A percentile compares a stretch with the other conserved stretches of the same genome.
These are phyloP conservation scores for Calonectria hawksworthii DNA, from an alignment of 2,329 filamentous ascomycete species.

Conservation along the genomic window DNA sequence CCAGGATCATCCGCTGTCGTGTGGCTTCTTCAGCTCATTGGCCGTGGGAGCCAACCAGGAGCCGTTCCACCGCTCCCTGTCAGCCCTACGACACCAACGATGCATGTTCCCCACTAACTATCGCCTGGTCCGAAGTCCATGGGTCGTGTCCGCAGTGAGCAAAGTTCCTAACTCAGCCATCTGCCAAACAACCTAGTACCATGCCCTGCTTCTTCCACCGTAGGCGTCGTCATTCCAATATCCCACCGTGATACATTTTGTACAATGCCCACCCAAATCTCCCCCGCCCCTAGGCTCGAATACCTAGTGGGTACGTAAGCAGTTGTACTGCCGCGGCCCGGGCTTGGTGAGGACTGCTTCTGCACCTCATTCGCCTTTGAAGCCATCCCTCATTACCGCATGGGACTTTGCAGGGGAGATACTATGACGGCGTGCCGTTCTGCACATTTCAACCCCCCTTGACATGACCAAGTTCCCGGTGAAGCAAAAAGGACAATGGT, in stretches of 20 bases:
- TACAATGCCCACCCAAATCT: slow-evolving; percentile 31
- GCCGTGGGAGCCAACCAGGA: slow-evolving; percentile 28
- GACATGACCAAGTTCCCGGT: slow-evolving; percentile 16
- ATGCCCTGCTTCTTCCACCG: slow-evolving; percentile 24
- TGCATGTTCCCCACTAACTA: slow-evolving; percentile 36
- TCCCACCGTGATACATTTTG: slow-evolving; percentile 25
- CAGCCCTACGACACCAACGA: slow-evolving; percentile 47
- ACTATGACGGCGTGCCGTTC: slow-evolving; percentile 33
- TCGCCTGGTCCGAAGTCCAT: slow-evolving; percentile 27
- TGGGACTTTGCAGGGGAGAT: slow-evolving; percentile 36
- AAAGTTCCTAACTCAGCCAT: slow-evolving; percentile 38
- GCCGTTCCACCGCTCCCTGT: slow-evolving; percentile 6
- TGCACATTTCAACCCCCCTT: slow-evolving; percentile 26
- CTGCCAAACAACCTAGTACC: slow-evolving; percentile 27
- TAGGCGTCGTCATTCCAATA: slow-evolving; percentile 26
- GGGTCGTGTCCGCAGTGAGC: slow-evolving; percentile 30
- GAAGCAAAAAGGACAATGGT: slow-evolving; percentile 31
- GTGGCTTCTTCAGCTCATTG: slow-evolving; percentile 29
- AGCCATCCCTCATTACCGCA: slow-evolving; percentile 40
- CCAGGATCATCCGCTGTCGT: slow-evolving; percentile 6
- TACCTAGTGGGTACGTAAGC: slow-evolving; percentile 44
- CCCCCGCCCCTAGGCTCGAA: slow-evolving; percentile 32
- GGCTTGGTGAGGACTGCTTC: slow-evolving; percentile 26
- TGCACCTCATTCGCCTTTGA: slow-evolving; percentile 38
- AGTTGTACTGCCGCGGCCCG: slow-evolving; percentile 30